Evolutionary conservation across 192 early-diverging fungal genomes (phyloP), one percentile per base, ranked within the genome.

Genomic region (Gryganskiella cystojenkinii): DNA sequence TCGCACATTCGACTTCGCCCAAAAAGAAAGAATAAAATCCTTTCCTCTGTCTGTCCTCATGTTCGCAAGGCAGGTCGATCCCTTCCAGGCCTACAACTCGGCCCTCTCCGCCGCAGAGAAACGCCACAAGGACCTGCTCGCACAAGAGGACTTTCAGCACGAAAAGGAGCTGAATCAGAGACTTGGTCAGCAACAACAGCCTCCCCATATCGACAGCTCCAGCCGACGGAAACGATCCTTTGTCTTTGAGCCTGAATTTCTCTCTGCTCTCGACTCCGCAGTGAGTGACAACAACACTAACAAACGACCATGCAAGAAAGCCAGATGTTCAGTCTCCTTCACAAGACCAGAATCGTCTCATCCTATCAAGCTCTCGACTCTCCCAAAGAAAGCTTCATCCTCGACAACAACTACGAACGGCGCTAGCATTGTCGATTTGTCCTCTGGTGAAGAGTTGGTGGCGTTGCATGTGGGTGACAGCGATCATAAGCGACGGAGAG

Each of bases 181-280:
- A 33, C 56, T 43, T 0, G 61, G 54, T 14, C 35, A 27, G 37
- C 42, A 52, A 20, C 56, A 55, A n/a, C 55, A 24, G 3, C 55
- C n/a, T n/a, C n/a, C 69, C 11, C 43, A 62, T 5, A 7, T 30
- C 0, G 69, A 71, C 24, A 13, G 19, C 45, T 20, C 40, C 5
- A 43, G 19, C n/a, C 60, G 61, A 27, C 51, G 61, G 49, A 78
- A 78, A 31, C 73, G 66, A 7, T 44, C 73, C 0, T 47, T 78
- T 19, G 53, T 68, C 54, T 78, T 78, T 64, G 73, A 78, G 35
- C 73, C 73, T 31, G 73, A 78, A 24, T 78, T 78, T 31, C 9
- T 64, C 27, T 59, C 59, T 13, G 73, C 73, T 5, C 47, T 78
- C 9, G 73, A 78, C 28, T 61, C 73, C 4, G 68, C 74, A 5